Conservation (phyloP, 2,329 filamentous ascomycete species). For the Fusarium subtropicale region DNA sequence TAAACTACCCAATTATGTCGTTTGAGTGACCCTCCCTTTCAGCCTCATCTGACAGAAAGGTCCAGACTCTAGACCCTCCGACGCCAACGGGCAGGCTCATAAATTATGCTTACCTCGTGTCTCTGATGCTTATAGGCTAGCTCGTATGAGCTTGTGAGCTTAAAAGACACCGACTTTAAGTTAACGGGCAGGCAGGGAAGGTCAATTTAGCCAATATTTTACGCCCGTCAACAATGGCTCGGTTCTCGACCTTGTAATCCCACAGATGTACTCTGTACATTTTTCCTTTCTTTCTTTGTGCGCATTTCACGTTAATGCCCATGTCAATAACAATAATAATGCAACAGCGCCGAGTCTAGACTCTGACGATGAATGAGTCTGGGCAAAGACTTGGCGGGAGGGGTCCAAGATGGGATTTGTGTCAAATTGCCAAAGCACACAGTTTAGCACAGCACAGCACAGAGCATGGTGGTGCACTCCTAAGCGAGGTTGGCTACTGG, state of each 20-base stretch:
- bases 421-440: slow-evolving; percentile 36
- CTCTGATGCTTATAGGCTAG: slow-evolving; percentile 14
- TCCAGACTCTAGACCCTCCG: slow-evolving; percentile 15
- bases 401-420: slow-evolving; percentile 35
- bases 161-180: slow-evolving; percentile 24
- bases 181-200: slow-evolving; percentile 1
- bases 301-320: slow-evolving; percentile 13
- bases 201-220: slow-evolving; percentile 8
- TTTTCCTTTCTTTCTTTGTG: not conserved
- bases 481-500: slow-evolving; percentile 39
- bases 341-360: slow-evolving; percentile 38
- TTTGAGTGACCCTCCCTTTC: slow-evolving; percentile 34
- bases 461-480: slow-evolving; percentile 17
- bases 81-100: slow-evolving; percentile 9
- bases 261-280: not conserved
- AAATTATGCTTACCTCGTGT: slow-evolving; percentile 28
- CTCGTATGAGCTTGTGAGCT: slow-evolving; percentile 30
- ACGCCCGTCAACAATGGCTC: not conserved
- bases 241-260: slow-evolving; percentile 10
- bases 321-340: slow-evolving; percentile 6
- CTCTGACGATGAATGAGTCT: slow-evolving; percentile 30
- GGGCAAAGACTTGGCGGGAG: slow-evolving; percentile 35
- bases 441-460: slow-evolving; percentile 5
- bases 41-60: slow-evolving; percentile 42
- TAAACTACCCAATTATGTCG: slow-evolving; percentile 21